These are phyloP conservation scores for Citrus mangshanensis DNA, from an alignment of 345 rosid species.

Conservation along the genomic window DNA sequence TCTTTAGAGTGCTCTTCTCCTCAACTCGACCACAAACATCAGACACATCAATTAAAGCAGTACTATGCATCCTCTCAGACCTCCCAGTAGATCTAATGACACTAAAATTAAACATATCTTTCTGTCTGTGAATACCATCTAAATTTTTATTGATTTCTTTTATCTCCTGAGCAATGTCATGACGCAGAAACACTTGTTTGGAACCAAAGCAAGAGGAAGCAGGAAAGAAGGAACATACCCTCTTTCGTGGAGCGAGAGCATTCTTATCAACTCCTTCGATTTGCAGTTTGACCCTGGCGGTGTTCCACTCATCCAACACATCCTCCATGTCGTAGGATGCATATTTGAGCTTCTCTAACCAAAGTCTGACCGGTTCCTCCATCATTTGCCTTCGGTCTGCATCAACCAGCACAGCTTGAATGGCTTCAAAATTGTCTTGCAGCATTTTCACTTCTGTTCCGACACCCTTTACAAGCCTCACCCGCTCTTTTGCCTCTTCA, in stretches of 20 bases:
- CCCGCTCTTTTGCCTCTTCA: background rate
- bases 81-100: background rate
- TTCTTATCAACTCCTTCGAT: too few species aligned
- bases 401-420: too few species aligned
- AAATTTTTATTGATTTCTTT: background rate
- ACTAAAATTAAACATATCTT: background rate
- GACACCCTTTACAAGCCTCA: background rate
- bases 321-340: slow-evolving; percentile 1
- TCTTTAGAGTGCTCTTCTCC: background rate
- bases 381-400: too few species aligned
- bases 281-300: too few species aligned
- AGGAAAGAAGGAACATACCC: background rate
- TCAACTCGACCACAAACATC: background rate
- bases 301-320: slow-evolving; percentile 6
- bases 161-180: background rate
- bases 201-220: background rate
- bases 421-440: background rate
- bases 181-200: background rate
- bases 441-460: background rate
- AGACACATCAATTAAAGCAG: background rate
- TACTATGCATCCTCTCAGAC: background rate
- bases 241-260: too few species aligned
- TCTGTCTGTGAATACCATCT: background rate
- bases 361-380: background rate
- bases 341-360: background rate